phyloP scores from a whole-genome alignment of 495 filamentous ascomycete genomes.

The Viridothelium virens region DNA sequence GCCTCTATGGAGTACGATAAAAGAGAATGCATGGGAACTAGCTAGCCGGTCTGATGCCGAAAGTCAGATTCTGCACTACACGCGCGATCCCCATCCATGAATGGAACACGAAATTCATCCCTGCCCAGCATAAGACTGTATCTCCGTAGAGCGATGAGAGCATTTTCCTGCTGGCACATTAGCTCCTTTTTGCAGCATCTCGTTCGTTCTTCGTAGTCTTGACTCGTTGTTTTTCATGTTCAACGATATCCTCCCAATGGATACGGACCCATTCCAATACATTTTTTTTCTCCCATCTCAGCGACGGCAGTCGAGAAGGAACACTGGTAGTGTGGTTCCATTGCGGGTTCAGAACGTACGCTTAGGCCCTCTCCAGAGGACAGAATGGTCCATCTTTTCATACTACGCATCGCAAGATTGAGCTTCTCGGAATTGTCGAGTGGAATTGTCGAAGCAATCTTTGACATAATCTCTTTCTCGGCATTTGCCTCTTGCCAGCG shows the following conservation, averaged over 20 bases:
- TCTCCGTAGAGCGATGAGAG: not conserved
- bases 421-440: not conserved
- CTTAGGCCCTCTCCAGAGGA: not conserved
- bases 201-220: not conserved
- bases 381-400: not conserved
- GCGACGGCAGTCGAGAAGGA: not conserved
- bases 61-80: not conserved
- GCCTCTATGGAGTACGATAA: not conserved
- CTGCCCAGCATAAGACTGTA: not conserved
- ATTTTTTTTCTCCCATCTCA: not conserved
- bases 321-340: not conserved
- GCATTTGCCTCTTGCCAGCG: not conserved
- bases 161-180: not conserved
- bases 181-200: not conserved
- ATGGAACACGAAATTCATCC: not conserved
- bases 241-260: not conserved
- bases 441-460: not conserved
- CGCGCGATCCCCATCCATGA: not conserved
- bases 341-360: not conserved
- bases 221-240: not conserved
- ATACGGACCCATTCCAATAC: not conserved
- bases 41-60: not conserved
- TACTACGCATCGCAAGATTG: not conserved
- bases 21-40: not conserved
- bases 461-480: not conserved